phyloP scores from a whole-genome alignment of 192 early-diverging fungal genomes.

The Backusella luteola region DNA sequence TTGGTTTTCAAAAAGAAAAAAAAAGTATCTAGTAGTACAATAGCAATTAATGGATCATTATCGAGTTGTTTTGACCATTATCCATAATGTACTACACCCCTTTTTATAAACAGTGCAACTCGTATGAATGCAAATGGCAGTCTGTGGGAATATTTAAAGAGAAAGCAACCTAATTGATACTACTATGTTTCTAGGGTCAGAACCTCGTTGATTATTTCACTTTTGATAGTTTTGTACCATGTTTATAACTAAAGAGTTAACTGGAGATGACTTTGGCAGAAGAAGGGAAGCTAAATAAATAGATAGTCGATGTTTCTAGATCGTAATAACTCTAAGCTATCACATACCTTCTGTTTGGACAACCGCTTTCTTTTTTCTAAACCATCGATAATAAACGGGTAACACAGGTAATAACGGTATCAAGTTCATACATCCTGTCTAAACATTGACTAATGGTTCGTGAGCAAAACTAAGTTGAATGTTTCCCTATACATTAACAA shows the following conservation, averaged over 20 bases:
- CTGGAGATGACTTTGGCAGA: not conserved
- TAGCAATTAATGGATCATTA: not conserved
- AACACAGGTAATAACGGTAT: not conserved
- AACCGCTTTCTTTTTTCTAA: not conserved
- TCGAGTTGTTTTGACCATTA: not conserved
- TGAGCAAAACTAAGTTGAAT: not conserved
- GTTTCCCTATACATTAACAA: not conserved
- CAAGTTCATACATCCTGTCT: not conserved
- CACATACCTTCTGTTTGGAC: not conserved
- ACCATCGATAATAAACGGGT: not conserved
- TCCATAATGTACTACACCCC: not conserved
- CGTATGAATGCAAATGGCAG: not conserved
- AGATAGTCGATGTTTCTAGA: not conserved
- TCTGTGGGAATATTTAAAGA: not conserved
- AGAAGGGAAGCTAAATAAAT: not conserved
- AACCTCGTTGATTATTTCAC: not conserved
- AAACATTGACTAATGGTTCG: not conserved
- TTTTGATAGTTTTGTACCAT: not conserved
- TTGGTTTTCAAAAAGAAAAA: not conserved
- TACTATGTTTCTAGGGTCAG: not conserved
- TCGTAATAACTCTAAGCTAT: not conserved
- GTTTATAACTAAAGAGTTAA: not conserved
- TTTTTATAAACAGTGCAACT: conserved; percentile 2
- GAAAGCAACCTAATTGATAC: not conserved
- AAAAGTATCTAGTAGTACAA: not conserved